Evolutionary conservation across 2,329 filamentous ascomycete species (phyloP).

Genomic region (Polychaeton citri): DNA sequence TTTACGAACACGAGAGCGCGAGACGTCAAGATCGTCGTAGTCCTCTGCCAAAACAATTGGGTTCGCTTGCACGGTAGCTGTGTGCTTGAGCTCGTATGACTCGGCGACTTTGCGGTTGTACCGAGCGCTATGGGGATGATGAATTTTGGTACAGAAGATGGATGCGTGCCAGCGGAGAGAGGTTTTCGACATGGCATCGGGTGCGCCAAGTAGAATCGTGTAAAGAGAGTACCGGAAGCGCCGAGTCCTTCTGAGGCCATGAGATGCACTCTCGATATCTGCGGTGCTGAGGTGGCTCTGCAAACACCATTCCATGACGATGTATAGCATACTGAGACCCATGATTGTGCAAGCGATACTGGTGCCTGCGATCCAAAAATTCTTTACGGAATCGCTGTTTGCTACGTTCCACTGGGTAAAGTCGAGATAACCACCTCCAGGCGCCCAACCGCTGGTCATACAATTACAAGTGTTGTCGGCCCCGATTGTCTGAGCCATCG

Average conservation of each 20-base stretch:
- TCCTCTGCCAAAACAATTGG: background rate
- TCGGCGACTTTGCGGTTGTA: background rate
- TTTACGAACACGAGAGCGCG: background rate
- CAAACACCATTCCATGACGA: slow-evolving; percentile 26
- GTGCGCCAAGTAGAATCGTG: background rate
- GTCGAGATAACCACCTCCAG: slow-evolving; percentile 27
- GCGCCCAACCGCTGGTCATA: slow-evolving; percentile 24
- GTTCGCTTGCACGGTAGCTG: background rate
- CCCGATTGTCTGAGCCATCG: slow-evolving; percentile 30
- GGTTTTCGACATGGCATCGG: background rate
- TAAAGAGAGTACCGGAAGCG: slow-evolving; percentile 2
- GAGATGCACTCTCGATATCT: slow-evolving; percentile 3
- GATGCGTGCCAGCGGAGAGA: background rate
- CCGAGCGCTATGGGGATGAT: background rate
- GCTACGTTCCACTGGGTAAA: slow-evolving; percentile 21
- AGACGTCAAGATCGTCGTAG: background rate
- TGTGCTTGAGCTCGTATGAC: background rate
- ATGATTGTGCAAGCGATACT: slow-evolving; percentile 18
- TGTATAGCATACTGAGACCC: slow-evolving; percentile 22
- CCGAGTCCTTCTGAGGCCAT: slow-evolving; percentile 6
- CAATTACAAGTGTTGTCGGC: slow-evolving; percentile 30
- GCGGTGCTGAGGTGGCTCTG: slow-evolving; percentile 24
- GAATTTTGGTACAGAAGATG: background rate
- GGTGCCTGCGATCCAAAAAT: slow-evolving; percentile 22
- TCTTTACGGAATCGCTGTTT: slow-evolving; percentile 15